Evolutionary conservation across 176 grass and related monocot genomes (phyloP).

Genomic region (Paspalum vaginatum): DNA sequence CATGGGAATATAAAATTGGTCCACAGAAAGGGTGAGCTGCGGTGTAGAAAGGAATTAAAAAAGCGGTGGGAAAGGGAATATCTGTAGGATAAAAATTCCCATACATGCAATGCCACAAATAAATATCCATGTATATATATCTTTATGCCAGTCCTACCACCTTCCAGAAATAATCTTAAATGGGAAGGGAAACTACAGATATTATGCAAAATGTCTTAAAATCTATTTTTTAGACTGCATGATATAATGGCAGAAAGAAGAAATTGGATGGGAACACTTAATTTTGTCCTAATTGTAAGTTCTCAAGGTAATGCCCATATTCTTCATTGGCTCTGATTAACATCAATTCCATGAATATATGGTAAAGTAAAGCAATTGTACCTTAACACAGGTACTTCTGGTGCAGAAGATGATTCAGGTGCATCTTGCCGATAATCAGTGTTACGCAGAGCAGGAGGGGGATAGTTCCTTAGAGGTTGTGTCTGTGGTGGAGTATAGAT

Average conservation of each 20-base stretch:
- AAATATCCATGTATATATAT: conserved; percentile 14
- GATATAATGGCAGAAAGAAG: not conserved
- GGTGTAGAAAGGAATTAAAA: not conserved
- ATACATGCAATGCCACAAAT: not conserved
- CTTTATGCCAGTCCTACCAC: not conserved
- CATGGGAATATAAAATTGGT: not conserved
- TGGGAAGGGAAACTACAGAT: conserved; percentile 12
- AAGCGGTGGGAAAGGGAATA: conserved; percentile 1
- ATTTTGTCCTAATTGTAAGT: conserved; percentile 11
- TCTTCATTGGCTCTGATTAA: not conserved
- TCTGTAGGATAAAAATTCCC: not conserved
- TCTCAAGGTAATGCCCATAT: not conserved
- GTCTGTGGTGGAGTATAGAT: conserved; percentile 92
- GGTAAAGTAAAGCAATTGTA: conserved; percentile 36
- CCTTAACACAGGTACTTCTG: conserved; percentile 74
- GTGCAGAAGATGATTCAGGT: conserved; percentile 58
- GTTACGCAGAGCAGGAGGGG: conserved; percentile 56
- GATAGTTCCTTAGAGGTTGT: conserved; percentile 80
- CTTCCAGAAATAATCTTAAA: conserved; percentile 22
- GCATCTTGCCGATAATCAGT: conserved; percentile 65
- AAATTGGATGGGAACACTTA: not conserved
- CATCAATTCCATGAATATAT: conserved; percentile 19
- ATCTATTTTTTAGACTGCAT: not conserved
- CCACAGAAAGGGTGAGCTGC: conserved; percentile 10
- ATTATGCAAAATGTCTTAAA: not conserved